Base-by-base conservation (phyloP, 192 early-diverging fungal species). In the Coemansia sp. region DNA sequence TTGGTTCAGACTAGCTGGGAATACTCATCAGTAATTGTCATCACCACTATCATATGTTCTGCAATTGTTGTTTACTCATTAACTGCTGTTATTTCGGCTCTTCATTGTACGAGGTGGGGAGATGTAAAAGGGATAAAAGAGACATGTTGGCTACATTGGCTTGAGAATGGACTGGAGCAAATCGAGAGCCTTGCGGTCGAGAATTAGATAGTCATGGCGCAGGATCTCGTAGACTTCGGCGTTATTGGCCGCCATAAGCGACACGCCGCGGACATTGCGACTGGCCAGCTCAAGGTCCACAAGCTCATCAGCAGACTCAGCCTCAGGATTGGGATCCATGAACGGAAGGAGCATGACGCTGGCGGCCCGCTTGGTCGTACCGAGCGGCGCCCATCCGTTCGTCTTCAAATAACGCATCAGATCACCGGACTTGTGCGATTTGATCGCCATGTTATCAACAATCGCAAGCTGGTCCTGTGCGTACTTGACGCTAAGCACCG, bases 401-500 rank as follows among this genome's bases (percentile, higher is more conserved):
- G 58, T 61, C 46, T 61, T 47, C 41, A 78, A 61, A 61, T 84
- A 67, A n/a, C 80, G 82, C 8, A 78, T 63, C 67, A 87, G 73
- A 8, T 90, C 87, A 52, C 78, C 69, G 9, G 91, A 90, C 67
- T 86, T 85, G 57, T 76, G 80, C 16, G 85, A 84, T 40, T 84
- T 75, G 32, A 89, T 36, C 7, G 76, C 57, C 37, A 91, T 45
- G 36, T 87, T 79, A 63, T 98, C 92, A 0, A 97, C 94, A 64
- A 99, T 78, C 3, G 91, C 69, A 18, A 99, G 74, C 76, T 98
- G 94, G 74, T 95, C 87, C 84, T 96, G 95, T 19, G 85, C 81
- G 74, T 89, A 96, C 78, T 99, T 99, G 48, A 92, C 85, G 19
- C 92, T 90, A 6, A 99, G 84, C 5, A 93, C 95, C 22, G 89